Conservation (phyloP, 1,284 basidiomycete genomes). For the Microbotryum lychnidis-dioicae region DNA sequence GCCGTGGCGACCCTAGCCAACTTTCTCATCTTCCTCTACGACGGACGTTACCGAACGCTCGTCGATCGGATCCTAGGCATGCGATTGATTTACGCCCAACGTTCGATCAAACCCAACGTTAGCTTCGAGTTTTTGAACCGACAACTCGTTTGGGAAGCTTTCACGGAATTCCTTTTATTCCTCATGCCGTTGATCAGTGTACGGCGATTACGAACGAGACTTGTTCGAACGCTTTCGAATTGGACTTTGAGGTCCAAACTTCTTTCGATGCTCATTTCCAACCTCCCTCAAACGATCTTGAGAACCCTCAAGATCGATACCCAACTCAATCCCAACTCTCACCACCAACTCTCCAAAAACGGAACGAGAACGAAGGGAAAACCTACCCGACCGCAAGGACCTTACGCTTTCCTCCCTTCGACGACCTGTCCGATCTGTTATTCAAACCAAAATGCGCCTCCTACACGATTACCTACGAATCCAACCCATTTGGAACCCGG, state of each 20-base stretch:
- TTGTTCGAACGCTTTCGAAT: slow-evolving; percentile 43
- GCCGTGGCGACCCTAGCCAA: slow-evolving; percentile 59
- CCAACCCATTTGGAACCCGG: background rate
- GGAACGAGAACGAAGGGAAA: slow-evolving; percentile 14
- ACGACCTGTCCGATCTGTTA: slow-evolving; percentile 45
- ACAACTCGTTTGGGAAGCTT: slow-evolving; percentile 98
- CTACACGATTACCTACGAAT: slow-evolving; percentile 4
- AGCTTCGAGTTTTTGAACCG: slow-evolving; percentile 99
- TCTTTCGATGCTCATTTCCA: slow-evolving; percentile 22
- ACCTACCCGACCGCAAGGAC: slow-evolving; percentile 30
- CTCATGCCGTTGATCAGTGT: slow-evolving; percentile 73
- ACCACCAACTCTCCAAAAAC: slow-evolving; percentile 21
- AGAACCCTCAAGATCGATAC: slow-evolving; percentile 29
- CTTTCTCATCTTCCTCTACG: slow-evolving; percentile 75
- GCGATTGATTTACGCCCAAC: slow-evolving; percentile 63
- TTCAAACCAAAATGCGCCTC: slow-evolving; percentile 22
- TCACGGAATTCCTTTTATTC: slow-evolving; percentile 98
- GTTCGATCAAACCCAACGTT: slow-evolving; percentile 68
- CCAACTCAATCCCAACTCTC: slow-evolving; percentile 26
- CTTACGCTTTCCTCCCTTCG: slow-evolving; percentile 38
- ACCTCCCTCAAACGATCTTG: slow-evolving; percentile 35
- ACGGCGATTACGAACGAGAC: slow-evolving; percentile 51
- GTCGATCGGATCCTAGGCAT: slow-evolving; percentile 74
- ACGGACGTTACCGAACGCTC: slow-evolving; percentile 82
- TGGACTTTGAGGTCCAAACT: slow-evolving; percentile 10